phyloP scores from a whole-genome alignment of 148 eudicot species.

The Tetragonia tetragonoides region DNA sequence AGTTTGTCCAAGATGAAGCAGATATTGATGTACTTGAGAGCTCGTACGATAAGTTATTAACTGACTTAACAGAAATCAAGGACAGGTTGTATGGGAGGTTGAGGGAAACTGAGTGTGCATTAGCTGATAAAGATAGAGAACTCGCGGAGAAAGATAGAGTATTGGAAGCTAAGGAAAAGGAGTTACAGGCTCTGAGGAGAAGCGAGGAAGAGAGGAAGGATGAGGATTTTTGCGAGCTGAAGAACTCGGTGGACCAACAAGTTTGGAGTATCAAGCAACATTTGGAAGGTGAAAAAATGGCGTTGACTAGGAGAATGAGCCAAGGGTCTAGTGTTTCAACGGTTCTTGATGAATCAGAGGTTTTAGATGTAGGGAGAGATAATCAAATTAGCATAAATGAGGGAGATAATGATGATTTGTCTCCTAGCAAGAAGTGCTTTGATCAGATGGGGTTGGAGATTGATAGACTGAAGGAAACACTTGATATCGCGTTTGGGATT shows the following conservation, averaged over 20 bases:
- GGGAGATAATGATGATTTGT: not conserved
- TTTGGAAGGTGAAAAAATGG: conserved; percentile 43
- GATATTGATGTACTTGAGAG: conserved; percentile 32
- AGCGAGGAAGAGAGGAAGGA: conserved; percentile 24
- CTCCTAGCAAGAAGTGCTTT: conserved; percentile 13
- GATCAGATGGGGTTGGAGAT: conserved; percentile 65
- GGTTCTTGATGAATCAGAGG: conserved; percentile 17
- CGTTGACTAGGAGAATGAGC: conserved; percentile 21
- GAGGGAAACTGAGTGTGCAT: conserved; percentile 34
- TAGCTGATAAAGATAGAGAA: conserved; percentile 50
- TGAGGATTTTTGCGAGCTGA: conserved; percentile 36
- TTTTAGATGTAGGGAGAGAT: conserved; percentile 20
- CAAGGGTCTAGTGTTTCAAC: conserved; percentile 15
- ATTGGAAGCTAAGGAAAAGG: conserved; percentile 42
- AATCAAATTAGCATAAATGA: conserved; percentile 5
- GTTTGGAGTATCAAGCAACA: conserved; percentile 51
- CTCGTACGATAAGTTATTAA: conserved; percentile 42
- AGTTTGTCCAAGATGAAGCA: conserved; percentile 48
- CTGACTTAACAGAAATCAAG: conserved; percentile 48
- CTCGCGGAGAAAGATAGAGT: conserved; percentile 30
- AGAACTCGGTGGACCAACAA: conserved; percentile 44
- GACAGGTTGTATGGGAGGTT: conserved; percentile 46
- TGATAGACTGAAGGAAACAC: conserved; percentile 50
- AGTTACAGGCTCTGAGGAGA: conserved; percentile 23
- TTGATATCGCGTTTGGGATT: conserved; percentile 54